A percentile compares a stretch with the other conserved stretches of the same genome.
Evolutionary conservation across 2,329 filamentous ascomycete species (phyloP).

Genomic region (Didymella pomorum): DNA sequence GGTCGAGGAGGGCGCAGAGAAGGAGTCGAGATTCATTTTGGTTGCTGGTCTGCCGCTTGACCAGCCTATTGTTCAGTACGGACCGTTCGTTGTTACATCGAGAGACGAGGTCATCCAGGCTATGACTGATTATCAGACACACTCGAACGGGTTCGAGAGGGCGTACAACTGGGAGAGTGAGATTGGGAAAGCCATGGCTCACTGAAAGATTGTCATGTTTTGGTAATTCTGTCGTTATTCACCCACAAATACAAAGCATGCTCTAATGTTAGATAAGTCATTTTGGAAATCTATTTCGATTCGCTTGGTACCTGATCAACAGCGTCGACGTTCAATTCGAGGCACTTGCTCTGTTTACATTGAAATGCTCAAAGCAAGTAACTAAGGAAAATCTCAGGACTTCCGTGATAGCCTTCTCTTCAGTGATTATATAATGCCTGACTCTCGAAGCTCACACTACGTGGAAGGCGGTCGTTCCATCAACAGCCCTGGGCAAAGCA

Average conservation of each 20-base stretch:
- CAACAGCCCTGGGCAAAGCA: too few relatives aligned
- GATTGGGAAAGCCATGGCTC: slow-evolving; percentile 62
- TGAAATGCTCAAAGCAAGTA: too few relatives aligned
- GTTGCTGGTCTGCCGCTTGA: slow-evolving; percentile 72
- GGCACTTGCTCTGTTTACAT: too few relatives aligned
- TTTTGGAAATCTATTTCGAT: background rate
- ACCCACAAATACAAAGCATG: background rate
- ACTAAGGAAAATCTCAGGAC: too few relatives aligned
- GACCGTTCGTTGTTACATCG: slow-evolving; percentile 50
- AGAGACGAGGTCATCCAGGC: slow-evolving; percentile 50
- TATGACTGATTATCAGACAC: slow-evolving; percentile 48
- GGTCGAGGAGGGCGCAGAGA: slow-evolving; percentile 70
- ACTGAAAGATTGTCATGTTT: slow-evolving; percentile 19
- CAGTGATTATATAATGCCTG: too few relatives aligned
- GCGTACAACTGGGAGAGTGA: slow-evolving; percentile 77
- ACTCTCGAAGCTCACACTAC: too few relatives aligned
- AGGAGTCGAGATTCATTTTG: slow-evolving; percentile 69
- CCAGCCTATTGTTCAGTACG: slow-evolving; percentile 52
- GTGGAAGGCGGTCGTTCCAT: too few relatives aligned
- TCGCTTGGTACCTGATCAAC: too few relatives aligned
- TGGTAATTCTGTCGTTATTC: background rate
- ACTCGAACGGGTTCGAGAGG: slow-evolving; percentile 61
- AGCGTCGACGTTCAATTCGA: too few relatives aligned
- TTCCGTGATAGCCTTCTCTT: too few relatives aligned
- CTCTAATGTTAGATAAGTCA: background rate